phyloP scores from a whole-genome alignment of 2,329 filamentous ascomycete species.

The Onygenales sp. region DNA sequence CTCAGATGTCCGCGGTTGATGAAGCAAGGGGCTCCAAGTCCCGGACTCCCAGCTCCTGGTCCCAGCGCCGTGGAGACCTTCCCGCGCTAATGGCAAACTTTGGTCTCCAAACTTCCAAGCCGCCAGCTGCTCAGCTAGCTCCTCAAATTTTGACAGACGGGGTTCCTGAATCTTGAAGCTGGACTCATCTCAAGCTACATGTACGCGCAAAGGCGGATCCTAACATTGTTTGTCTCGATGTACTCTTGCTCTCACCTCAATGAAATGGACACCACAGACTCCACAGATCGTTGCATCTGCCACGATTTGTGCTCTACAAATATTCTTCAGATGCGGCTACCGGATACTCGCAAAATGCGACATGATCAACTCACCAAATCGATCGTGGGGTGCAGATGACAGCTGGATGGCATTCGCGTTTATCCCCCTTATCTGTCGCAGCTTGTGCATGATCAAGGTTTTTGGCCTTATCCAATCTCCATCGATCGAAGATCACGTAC shows the following conservation, averaged over 20 bases:
- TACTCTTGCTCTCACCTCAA: conserved; percentile 5
- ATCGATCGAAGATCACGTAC: neutral
- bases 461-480: conserved; percentile 5
- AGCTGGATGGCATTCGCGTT: conserved; percentile 12
- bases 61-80: too few species aligned
- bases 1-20: too few species aligned
- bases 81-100: too few species aligned
- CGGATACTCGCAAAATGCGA: conserved; percentile 7
- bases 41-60: too few species aligned
- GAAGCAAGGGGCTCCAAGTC: too few species aligned
- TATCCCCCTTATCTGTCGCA: conserved; percentile 7
- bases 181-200: neutral
- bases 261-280: conserved; percentile 12
- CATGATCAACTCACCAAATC: conserved; percentile 6
- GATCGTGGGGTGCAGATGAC: conserved; percentile 11
- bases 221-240: neutral
- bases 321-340: conserved; percentile 9
- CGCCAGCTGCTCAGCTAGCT: neutral
- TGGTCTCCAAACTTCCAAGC: neutral
- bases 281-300: conserved; percentile 10
- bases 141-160: neutral
- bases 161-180: neutral
- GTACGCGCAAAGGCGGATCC: neutral
- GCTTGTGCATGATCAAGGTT: conserved; percentile 7
- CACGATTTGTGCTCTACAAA: conserved; percentile 7